Conservation (phyloP, 768 basidiomycete species). For the Podaxis pistillaris region DNA sequence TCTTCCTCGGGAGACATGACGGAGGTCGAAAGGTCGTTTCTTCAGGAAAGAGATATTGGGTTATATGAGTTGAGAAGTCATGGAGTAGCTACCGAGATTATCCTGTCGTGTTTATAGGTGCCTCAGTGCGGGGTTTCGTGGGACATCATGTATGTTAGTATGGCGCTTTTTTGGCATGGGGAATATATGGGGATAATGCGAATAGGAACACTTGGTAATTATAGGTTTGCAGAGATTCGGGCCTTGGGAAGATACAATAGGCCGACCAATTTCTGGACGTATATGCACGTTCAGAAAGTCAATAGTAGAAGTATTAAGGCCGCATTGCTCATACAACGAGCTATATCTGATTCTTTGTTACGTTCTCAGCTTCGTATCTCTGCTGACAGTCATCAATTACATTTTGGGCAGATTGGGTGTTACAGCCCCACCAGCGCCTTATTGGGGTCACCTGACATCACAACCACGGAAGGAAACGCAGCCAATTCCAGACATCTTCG, state of each 20-base stretch:
- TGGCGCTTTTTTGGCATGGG: not conserved
- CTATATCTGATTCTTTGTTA: not conserved
- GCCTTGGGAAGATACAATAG: too few species aligned
- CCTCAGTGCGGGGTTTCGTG: not conserved
- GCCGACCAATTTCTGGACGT: not conserved
- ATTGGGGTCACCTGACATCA: too few species aligned
- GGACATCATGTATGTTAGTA: not conserved
- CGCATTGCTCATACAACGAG: not conserved
- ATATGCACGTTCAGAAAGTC: too few species aligned
- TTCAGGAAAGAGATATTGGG: not conserved
- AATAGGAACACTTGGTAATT: not conserved
- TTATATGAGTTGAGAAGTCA: not conserved
- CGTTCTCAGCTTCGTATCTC: not conserved
- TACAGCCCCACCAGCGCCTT: not conserved
- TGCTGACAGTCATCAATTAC: not conserved
- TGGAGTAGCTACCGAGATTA: not conserved
- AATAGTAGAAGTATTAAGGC: too few species aligned
- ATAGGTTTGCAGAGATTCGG: not conserved
- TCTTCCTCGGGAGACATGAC: not conserved
- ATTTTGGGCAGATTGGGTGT: not conserved
- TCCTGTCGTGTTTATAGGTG: not conserved
- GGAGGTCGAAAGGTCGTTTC: not conserved
- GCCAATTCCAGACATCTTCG: too few species aligned
- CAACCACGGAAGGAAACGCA: too few species aligned
- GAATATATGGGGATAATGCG: not conserved